These are phyloP conservation scores for Dovyalis caffra DNA, from an alignment of 345 rosid genomes.

Conservation along the genomic window DNA sequence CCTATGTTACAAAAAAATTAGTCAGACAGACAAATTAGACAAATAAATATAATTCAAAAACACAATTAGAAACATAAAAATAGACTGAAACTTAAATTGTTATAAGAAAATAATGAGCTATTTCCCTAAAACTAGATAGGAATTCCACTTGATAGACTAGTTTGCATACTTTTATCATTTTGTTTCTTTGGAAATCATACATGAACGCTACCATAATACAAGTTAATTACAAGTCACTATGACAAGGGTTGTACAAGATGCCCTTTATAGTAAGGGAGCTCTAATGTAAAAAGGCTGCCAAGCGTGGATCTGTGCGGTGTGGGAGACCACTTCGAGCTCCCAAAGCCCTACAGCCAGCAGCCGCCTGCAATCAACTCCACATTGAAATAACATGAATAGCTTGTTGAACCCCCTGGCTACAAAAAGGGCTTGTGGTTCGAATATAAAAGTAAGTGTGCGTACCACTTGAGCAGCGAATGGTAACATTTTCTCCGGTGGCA, in stretches of 20 bases:
- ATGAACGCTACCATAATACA: too few relatives aligned
- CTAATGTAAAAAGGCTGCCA: constrained; percentile 38
- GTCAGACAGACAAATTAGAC: too few relatives aligned
- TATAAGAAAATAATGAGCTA: too few relatives aligned
- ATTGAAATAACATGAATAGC: not conserved
- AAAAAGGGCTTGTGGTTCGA: not conserved
- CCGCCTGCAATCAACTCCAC: constrained; percentile 60
- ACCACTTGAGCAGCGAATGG: constrained; percentile 92
- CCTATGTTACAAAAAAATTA: too few relatives aligned
- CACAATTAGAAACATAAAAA: too few relatives aligned
- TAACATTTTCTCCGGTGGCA: constrained; percentile 76
- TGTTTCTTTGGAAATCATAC: too few relatives aligned
- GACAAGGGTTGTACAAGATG: not conserved
- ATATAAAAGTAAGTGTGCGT: constrained; percentile 23
- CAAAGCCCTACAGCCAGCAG: constrained; percentile 63
- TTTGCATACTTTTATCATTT: too few relatives aligned
- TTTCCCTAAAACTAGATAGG: too few relatives aligned
- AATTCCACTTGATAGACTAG: too few relatives aligned
- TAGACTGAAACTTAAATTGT: too few relatives aligned
- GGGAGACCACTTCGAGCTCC: constrained; percentile 90
- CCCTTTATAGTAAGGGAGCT: not conserved
- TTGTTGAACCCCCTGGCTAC: not conserved
- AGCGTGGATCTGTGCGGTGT: constrained; percentile 44
- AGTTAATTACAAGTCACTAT: too few relatives aligned
- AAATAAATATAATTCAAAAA: too few relatives aligned